Conservation (phyloP, 2,329 filamentous ascomycete species). For the Aureobasidium pullulans region DNA sequence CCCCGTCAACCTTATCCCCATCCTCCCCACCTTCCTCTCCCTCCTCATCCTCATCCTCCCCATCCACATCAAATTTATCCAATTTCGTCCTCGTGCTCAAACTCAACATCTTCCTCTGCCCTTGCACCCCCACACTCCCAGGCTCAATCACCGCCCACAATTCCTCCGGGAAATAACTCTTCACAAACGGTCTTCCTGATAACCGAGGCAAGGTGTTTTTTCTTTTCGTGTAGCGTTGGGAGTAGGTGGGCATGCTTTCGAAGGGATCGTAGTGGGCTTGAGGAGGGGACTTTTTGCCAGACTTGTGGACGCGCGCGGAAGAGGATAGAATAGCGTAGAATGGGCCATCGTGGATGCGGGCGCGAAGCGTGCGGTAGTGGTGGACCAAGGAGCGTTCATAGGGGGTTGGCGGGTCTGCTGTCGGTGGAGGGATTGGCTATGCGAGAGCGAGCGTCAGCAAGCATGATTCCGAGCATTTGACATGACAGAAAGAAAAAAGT, state of each 20-base stretch:
- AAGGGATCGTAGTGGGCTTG: slow-evolving; percentile 52
- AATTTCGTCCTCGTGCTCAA: slow-evolving; percentile 9
- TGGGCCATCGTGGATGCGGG: slow-evolving; percentile 51
- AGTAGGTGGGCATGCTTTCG: slow-evolving; percentile 53
- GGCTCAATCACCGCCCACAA: slow-evolving; percentile 48
- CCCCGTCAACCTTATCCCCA: slow-evolving; percentile 39
- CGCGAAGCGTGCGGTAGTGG: slow-evolving; percentile 45
- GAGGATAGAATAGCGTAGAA: slow-evolving; percentile 50
- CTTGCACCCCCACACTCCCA: slow-evolving; percentile 21
- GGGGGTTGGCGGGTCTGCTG: slow-evolving; percentile 32
- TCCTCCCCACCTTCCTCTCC: slow-evolving; percentile 28
- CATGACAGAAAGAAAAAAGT: no score
- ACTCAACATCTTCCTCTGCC: background rate
- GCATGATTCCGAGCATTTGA: no score
- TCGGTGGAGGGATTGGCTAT: slow-evolving; percentile 25
- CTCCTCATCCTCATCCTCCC: slow-evolving; percentile 32
- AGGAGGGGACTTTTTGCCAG: slow-evolving; percentile 11
- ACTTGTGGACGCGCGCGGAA: slow-evolving; percentile 36
- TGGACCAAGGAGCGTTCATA: slow-evolving; percentile 43
- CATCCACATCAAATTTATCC: slow-evolving; percentile 24
- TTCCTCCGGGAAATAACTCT: slow-evolving; percentile 53
- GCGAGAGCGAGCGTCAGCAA: no score
- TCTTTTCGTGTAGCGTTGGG: slow-evolving; percentile 49
- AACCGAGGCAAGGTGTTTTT: slow-evolving; percentile 49
- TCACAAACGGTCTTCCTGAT: slow-evolving; percentile 46